These are phyloP conservation scores for Lobosporangium transversale DNA, from an alignment of 192 early-diverging fungal genomes.

Conservation along the genomic window DNA sequence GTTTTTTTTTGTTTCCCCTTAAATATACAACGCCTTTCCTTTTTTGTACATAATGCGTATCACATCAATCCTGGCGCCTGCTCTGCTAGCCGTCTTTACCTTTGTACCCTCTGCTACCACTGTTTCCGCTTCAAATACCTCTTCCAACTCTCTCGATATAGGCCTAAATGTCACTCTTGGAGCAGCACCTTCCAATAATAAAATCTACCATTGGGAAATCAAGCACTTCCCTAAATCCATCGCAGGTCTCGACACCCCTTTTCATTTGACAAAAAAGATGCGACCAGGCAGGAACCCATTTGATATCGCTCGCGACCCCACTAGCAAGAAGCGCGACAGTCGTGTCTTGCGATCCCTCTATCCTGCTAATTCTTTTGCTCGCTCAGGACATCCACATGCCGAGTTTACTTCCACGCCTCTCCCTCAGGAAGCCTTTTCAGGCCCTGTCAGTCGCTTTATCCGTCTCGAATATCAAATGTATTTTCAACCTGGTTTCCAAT, in stretches of 20 bases:
- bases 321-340: neutral
- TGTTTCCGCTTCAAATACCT: neutral
- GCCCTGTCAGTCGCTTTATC: constrained; percentile 19
- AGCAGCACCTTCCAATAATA: neutral
- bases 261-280: neutral
- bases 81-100: neutral
- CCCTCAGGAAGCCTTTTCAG: constrained; percentile 18
- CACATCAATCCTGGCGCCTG: neutral
- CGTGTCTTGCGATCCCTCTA: constrained; percentile 36
- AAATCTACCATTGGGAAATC: constrained; percentile 21
- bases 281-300: constrained; percentile 14
- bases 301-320: constrained; percentile 26
- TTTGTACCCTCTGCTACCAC: neutral
- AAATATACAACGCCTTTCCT: too few species aligned
- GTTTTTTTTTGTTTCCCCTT: too few species aligned
- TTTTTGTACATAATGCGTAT: too few species aligned
- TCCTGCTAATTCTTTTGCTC: constrained; percentile 30
- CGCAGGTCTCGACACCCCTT: constrained; percentile 5
- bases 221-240: constrained; percentile 11
- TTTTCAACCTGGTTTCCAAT: constrained; percentile 62
- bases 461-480: constrained; percentile 58
- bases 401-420: constrained; percentile 23
- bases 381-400: constrained; percentile 16
- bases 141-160: neutral
- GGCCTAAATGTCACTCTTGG: neutral